phyloP scores from a whole-genome alignment of 179 eudicot genomes.

The Vitellaria paradoxa region DNA sequence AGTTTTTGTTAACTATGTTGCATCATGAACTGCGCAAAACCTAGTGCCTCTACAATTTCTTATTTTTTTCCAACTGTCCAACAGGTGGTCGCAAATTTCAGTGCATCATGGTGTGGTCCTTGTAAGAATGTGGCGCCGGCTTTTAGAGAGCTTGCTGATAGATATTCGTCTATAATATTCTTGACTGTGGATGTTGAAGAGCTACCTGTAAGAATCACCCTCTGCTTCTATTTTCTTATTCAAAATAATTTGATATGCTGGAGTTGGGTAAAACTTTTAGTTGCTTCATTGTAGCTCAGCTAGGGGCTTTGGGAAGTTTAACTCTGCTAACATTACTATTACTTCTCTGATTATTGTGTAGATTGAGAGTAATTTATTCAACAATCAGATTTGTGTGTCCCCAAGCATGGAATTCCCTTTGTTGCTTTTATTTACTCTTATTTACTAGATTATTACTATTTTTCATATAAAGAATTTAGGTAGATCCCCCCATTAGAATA shows the following conservation, averaged over 20 bases:
- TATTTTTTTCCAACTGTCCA: slow-evolving; percentile 8
- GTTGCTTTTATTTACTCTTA: no score
- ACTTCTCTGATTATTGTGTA: no score
- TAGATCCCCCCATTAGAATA: no score
- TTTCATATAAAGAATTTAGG: no score
- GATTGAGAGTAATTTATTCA: no score
- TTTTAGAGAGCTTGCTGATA: slow-evolving; percentile 71
- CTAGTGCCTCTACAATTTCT: no score
- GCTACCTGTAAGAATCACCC: slow-evolving; percentile 57
- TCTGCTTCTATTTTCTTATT: neutral
- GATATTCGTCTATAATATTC: slow-evolving; percentile 62
- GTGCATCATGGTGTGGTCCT: slow-evolving; percentile 95
- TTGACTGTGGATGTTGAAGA: slow-evolving; percentile 89
- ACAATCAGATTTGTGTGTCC: no score
- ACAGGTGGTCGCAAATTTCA: slow-evolving; percentile 95
- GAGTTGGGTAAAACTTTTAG: neutral
- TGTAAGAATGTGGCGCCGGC: slow-evolving; percentile 76
- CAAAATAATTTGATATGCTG: neutral
- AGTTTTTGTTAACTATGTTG: no score
- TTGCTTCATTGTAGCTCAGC: neutral
- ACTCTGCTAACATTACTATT: neutral
- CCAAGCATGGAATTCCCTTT: no score
- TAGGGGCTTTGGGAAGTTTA: neutral
- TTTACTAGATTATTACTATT: no score
- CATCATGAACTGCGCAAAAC: no score